These are phyloP conservation scores for Neocallimastix lanati DNA, from an alignment of 192 early-diverging fungal genomes.

Conservation along the genomic window DNA sequence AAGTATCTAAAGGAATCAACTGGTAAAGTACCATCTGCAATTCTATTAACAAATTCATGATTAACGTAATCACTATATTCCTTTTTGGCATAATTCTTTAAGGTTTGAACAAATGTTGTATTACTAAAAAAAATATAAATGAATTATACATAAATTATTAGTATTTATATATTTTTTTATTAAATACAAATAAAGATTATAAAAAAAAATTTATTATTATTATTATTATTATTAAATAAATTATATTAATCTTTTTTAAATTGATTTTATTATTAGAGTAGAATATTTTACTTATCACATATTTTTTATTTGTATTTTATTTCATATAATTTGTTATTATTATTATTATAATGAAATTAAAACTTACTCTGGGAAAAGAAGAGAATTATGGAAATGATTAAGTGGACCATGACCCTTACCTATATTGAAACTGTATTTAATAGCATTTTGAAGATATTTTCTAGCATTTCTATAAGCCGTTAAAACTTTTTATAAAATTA, in stretches of 20 bases:
- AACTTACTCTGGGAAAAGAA: slow-evolving; percentile 19
- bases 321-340: slow-evolving; percentile 1
- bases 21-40: slow-evolving; percentile 58
- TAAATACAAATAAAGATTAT: too few species aligned
- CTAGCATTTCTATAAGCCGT: slow-evolving; percentile 34
- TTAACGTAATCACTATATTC: slow-evolving; percentile 48
- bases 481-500: slow-evolving; percentile 12
- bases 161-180: too few species aligned
- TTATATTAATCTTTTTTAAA: too few species aligned
- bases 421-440: slow-evolving; percentile 33
- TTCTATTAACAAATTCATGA: slow-evolving; percentile 54
- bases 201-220: too few species aligned
- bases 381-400: slow-evolving; percentile 44
- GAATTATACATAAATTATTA: too few species aligned
- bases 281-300: background rate
- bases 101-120: slow-evolving; percentile 12
- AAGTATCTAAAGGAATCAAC: slow-evolving; percentile 51
- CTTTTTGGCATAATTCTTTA: slow-evolving; percentile 21
- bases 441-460: slow-evolving; percentile 43
- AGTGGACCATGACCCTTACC: slow-evolving; percentile 56
- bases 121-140: background rate
- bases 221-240: too few species aligned
- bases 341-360: background rate
- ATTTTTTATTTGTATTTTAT: too few species aligned
- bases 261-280: too few species aligned